Percentiles rank a stretch among this genome's conserved stretches.
phyloP scores from a whole-genome alignment of 129 eudicot genomes.

The Silybum marianum region DNA sequence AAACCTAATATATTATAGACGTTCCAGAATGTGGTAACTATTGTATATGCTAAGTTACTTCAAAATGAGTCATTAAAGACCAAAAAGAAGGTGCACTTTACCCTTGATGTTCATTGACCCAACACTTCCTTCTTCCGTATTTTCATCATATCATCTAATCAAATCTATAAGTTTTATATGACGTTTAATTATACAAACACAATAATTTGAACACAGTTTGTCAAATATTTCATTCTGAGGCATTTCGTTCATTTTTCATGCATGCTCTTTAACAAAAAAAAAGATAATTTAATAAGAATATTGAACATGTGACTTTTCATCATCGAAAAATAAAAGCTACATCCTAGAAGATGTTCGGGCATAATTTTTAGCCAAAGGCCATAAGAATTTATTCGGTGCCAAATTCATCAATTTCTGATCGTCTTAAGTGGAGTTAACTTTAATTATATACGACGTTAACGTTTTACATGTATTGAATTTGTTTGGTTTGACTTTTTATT shows the following conservation, averaged over 20 bases:
- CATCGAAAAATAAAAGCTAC: not conserved
- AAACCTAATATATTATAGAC: too few relatives aligned
- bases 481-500: too few relatives aligned
- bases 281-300: not conserved
- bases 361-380: not conserved
- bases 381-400: not conserved
- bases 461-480: too few relatives aligned
- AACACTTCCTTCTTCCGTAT: not conserved
- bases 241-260: not conserved
- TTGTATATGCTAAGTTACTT: too few relatives aligned
- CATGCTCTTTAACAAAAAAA: not conserved
- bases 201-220: too few relatives aligned
- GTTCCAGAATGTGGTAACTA: too few relatives aligned
- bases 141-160: too few relatives aligned
- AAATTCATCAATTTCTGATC: not conserved
- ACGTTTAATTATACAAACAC: not conserved
- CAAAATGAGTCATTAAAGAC: not conserved
- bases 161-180: too few relatives aligned
- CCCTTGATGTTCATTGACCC: not conserved
- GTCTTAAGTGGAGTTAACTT: not conserved
- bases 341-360: not conserved
- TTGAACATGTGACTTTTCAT: not conserved
- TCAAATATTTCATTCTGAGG: too few relatives aligned
- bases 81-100: too few relatives aligned
- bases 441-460: not conserved